A percentile compares a stretch with the other conserved stretches of the same genome.
Evolutionary conservation across 2,329 filamentous ascomycete genomes (phyloP).

Genomic region (Aureobasidium sp.): DNA sequence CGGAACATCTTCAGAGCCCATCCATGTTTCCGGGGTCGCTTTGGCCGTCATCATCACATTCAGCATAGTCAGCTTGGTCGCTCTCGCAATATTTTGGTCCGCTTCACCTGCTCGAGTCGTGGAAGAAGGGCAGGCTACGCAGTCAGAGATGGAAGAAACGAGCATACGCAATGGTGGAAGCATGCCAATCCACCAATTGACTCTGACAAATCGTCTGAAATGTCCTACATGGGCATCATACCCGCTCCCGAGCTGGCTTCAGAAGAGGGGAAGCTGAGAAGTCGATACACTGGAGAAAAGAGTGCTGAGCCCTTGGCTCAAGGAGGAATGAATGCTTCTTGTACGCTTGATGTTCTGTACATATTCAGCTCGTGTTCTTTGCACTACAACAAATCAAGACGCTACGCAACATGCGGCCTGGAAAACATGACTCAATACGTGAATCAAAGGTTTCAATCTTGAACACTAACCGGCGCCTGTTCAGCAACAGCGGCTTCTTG

Average conservation of each 20-base stretch:
- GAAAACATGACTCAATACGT: not conserved
- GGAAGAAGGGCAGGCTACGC: constrained; percentile 6
- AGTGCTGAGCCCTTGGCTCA: not conserved
- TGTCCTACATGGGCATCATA: not conserved
- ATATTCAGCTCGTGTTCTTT: not conserved
- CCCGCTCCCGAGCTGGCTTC: not conserved
- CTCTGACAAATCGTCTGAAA: not conserved
- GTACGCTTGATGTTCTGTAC: not conserved
- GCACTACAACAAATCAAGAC: not conserved
- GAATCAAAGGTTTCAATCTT: constrained; percentile 22
- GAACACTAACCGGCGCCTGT: constrained; percentile 28
- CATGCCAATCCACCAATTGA: constrained; percentile 4
- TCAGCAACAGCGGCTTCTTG: constrained; percentile 21
- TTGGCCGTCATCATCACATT: constrained; percentile 11
- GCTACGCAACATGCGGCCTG: not conserved
- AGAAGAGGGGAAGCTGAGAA: not conserved
- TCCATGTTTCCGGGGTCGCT: constrained; percentile 9
- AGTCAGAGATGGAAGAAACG: constrained; percentile 8
- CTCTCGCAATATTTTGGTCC: constrained; percentile 9
- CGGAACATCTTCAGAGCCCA: not conserved
- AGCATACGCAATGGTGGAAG: constrained; percentile 12
- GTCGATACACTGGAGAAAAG: not conserved
- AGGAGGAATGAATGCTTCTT: not conserved
- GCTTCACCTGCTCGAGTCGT: constrained; percentile 11
- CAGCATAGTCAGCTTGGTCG: constrained; percentile 8